Evolutionary conservation across 768 basidiomycete species (phyloP).

Genomic region (Termitomyces sp.): DNA sequence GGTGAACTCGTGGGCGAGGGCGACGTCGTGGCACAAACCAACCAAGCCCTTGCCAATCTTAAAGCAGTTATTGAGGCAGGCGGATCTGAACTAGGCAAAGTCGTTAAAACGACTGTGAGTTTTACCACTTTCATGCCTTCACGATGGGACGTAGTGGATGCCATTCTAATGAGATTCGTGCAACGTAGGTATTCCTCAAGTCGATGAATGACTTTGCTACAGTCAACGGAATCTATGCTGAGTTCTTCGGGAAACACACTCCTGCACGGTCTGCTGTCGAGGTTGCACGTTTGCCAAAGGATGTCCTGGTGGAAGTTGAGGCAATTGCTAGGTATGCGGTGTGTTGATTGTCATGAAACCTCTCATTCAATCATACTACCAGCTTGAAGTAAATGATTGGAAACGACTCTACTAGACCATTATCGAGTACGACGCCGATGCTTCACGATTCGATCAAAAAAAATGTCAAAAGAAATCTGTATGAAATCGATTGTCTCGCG

Average conservation of each 20-base stretch:
- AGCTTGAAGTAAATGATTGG: conserved; percentile 27
- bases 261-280: conserved; percentile 93
- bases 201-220: conserved; percentile 84
- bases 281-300: conserved; percentile 82
- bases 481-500: background rate
- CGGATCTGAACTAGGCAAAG: conserved; percentile 70
- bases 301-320: conserved; percentile 91
- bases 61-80: conserved; percentile 77
- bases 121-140: background rate
- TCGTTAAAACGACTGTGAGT: conserved; percentile 89
- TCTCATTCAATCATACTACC: background rate
- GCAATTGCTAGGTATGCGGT: conserved; percentile 66
- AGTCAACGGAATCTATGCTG: conserved; percentile 78
- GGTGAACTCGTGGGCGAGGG: conserved; percentile 69
- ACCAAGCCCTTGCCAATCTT: conserved; percentile 84
- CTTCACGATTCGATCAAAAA: conserved; percentile 1
- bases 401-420: background rate
- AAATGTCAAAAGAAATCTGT: conserved; percentile 9
- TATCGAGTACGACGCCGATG: background rate
- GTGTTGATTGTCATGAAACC: background rate
- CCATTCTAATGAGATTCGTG: background rate
- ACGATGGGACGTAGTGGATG: background rate
- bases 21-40: conserved; percentile 66
- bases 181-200: conserved; percentile 79
- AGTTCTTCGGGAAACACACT: conserved; percentile 86